These are phyloP conservation scores for Jacaranda mimosifolia DNA, from an alignment of 257 asterid genomes.

Conservation along the genomic window DNA sequence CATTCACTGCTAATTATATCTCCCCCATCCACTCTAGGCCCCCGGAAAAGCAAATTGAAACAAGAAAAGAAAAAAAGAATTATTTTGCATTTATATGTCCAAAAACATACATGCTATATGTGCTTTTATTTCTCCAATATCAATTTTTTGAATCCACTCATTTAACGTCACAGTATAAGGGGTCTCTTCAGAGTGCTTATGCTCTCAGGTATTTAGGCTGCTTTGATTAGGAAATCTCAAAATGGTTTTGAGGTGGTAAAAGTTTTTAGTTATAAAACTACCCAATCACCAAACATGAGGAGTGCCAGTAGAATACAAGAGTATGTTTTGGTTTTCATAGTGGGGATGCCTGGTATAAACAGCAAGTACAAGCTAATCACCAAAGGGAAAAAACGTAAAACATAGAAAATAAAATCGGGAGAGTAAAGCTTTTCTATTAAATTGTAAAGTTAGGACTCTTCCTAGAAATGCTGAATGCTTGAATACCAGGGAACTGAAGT, in stretches of 20 bases:
- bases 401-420: slow-evolving; percentile 3
- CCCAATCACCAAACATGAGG: slow-evolving; percentile 11
- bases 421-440: background rate
- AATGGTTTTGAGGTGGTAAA: slow-evolving; percentile 7
- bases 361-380: background rate
- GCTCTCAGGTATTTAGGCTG: background rate
- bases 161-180: background rate
- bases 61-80: background rate
- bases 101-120: background rate
- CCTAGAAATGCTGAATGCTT: no score
- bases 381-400: background rate
- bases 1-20: background rate
- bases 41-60: slow-evolving; percentile 4
- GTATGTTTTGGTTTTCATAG: background rate
- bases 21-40: background rate
- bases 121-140: background rate
- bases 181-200: background rate
- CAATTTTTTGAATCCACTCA: background rate
- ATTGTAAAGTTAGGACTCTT: no score
- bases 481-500: no score
- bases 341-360: slow-evolving; percentile 1
- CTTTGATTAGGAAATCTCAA: background rate
- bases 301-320: background rate
- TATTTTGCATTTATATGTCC: background rate
- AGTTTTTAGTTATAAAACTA: background rate